Evolutionary conservation across 2,329 filamentous ascomycete genomes (phyloP), one percentile per base, ranked within the genome.

Genomic region (Cercospora nicotianae): DNA sequence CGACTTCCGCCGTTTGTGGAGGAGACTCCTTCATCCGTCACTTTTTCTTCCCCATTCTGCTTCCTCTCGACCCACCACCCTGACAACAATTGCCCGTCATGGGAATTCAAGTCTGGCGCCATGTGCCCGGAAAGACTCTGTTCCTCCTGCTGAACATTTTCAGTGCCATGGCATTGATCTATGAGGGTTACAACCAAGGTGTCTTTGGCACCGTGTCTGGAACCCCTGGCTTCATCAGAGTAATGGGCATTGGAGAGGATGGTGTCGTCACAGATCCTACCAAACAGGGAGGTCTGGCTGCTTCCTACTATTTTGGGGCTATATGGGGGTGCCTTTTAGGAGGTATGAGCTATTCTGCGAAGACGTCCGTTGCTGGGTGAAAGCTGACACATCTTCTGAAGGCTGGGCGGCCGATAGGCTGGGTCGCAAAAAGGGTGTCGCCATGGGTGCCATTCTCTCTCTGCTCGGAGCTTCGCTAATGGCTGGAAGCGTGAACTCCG

Each of bases 261-360:
- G 84, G 82, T 28, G 81, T 78, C 3, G 80, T 85, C 30, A 86
- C 83, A 10, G 76, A 83, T 71, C 79, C 80, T 12, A 80, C 81
- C 3, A 82, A 85, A 67, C 82, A 86, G 72, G 84, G 84, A 7
- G 83, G 80, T 45, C 12, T 57, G 45, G 61, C 61, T 28, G 45
- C 36, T 31, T 18, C 23, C 9, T 64, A 64, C 48, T 64, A 64
- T 28, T 23, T 48, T 57, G 61, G 61, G 6, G 42, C 61, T 23
- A 45, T 64, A 36, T 31, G 31, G 28, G 61, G 61, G 28, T 64
- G 61, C 36, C 48, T 64, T 53, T 31, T 64, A 30, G 61, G 61
- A 62, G 60, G 60, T 62, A 62, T 42, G 60, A 23, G 16, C 31
- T 36, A 31, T 26, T 39, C 26, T n/a, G 36, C 26, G 18, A 18